Base-by-base conservation (phyloP, 257 asterid genomes). In the Nicotiana attenuata region DNA sequence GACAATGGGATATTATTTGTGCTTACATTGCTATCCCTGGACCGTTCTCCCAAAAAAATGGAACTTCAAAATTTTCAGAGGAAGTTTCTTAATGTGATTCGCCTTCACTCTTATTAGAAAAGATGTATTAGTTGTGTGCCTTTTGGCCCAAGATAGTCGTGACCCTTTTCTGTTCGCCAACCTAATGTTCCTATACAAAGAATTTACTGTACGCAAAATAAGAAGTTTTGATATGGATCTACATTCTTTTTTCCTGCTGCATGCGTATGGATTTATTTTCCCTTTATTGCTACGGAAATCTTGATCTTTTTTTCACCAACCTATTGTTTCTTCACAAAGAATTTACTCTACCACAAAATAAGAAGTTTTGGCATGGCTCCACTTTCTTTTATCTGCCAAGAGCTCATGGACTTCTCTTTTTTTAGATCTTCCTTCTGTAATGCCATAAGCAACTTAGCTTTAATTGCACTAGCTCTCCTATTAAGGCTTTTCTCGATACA, bases 281-380 rank as follows among this genome's bases (percentile, higher is more conserved):
- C 35, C 77, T 68, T 35, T 68, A 68, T 45, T 68, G 24, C 19
- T 68, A 68, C 1, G 77, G 55, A 68, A 47, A 68, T 35, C 77
- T 19, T 68, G 77, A 35, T 53, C 55, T 13, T 67, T 35, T 67
- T 52, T n/a, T 68, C 55, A 10, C 38, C 77, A 35, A 11, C 55
- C 26, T 10, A 19, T 17, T n/a, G 55, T 35, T 68, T 28, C 77
- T 68, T 68, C 55, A 68, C 77, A 19, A 33, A 68, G 4, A 10
- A 68, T 68, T 68, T 68, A n/a, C 55, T 68, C 77, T 68, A 68
- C 77, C 24, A 68, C 19, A n/a, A 68, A 66, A 68, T 67, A 68
- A n/a, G 28, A 67, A 67, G 53, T n/a, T 68, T 38, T 53, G 8
- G 22, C 13, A 38, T 68, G 77, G 16, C 77, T 68, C n/a, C 56